Evolutionary conservation across 179 eudicot species (phyloP), one percentile per base, ranked within the genome.

Genomic region (Corrigiola litoralis): DNA sequence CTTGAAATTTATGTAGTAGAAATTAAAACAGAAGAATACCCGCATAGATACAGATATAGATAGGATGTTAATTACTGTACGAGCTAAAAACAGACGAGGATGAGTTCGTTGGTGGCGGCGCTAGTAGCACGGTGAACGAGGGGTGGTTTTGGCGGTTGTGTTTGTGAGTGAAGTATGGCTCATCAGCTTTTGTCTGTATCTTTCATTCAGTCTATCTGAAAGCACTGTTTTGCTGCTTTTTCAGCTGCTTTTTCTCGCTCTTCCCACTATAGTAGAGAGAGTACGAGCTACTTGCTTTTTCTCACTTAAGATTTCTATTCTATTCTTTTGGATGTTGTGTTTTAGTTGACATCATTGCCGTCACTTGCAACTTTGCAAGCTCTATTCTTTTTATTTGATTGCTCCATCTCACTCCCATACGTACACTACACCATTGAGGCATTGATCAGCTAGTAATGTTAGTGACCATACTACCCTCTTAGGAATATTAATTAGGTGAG

Each of bases 281-380:
- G n/a, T n/a, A n/a, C n/a, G n/a, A n/a, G n/a, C n/a, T 53, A 53
- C 21, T 36, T 70, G 23, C 56, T 29, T 62, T 47, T 41, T 17
- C 2, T 29, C 42, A 49, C 54, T 47, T 60, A 51, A 60, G 73
- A 54, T 50, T 69, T 61, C 67, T 69, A 61, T 69, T 69, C 67
- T 42, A 61, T 61, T 53, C 54, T 54, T 63, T 69, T 61, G 55
- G 55, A 63, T 52, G 59, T 61, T 46, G 29, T 69, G 66, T 51
- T 61, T 44, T 41, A 36, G 28, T 53, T 62, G 68, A 70, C 74
- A 70, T 70, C 68, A 70, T 61, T 69, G 24, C 33, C 11, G 58
- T 61, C 60, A 59, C 58, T 69, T 59, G 47, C 8, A 61, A 29
- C 7, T n/a, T n/a, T n/a, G 17, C 66, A 37, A 45, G 29, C 45